Evolutionary conservation across 345 rosid genomes (phyloP).

Genomic region (Salix suchowensis): DNA sequence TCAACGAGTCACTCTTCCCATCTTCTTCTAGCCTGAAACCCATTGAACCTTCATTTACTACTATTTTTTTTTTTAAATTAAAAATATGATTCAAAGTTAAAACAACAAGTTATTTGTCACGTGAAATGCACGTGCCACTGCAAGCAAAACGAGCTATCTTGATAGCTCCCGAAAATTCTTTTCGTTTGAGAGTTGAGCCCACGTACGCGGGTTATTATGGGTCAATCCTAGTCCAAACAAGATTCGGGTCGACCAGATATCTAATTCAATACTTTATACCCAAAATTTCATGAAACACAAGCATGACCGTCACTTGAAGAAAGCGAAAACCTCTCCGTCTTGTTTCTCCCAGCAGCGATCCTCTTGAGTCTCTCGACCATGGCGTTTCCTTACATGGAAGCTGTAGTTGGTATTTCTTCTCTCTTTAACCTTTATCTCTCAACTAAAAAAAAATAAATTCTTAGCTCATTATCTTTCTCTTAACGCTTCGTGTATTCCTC

Average conservation of each 20-base stretch:
- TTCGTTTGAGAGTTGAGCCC: too few relatives aligned
- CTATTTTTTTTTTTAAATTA: too few relatives aligned
- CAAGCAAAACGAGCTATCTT: background rate
- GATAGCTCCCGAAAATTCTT: too few relatives aligned
- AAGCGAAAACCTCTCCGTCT: background rate
- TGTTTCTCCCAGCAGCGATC: conserved; percentile 1
- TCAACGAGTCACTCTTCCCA: too few relatives aligned
- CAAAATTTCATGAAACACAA: background rate
- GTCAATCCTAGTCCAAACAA: background rate
- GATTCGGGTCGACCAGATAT: background rate
- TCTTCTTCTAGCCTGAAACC: too few relatives aligned
- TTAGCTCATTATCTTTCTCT: background rate
- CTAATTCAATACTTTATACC: background rate
- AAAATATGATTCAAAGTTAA: background rate
- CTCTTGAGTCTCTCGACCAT: conserved; percentile 24
- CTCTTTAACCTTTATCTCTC: background rate
- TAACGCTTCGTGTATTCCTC: background rate
- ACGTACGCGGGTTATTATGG: background rate
- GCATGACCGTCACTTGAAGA: background rate
- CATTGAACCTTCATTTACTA: too few relatives aligned
- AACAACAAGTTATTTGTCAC: background rate
- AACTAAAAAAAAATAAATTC: background rate
- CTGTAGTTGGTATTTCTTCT: conserved; percentile 62
- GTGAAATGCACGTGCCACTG: background rate
- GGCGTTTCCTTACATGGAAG: conserved; percentile 91